phyloP scores from a whole-genome alignment of 768 basidiomycete genomes.

The Termitomyces sp. region DNA sequence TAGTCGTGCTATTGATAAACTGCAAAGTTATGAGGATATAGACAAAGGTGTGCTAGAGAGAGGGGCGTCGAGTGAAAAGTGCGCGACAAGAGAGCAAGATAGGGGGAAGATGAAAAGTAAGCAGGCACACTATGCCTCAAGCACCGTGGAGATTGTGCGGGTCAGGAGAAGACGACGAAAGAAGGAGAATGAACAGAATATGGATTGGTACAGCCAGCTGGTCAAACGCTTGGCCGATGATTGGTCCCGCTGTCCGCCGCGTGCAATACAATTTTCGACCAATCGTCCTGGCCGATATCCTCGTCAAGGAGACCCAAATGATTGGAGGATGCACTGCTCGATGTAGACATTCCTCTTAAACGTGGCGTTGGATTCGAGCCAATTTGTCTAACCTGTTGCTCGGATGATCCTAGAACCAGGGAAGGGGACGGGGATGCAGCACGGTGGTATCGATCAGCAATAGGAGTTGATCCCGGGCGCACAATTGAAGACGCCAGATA shows the following conservation, averaged over 20 bases:
- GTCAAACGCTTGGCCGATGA: background rate
- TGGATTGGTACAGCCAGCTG: background rate
- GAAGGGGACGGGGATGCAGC: conserved; percentile 14
- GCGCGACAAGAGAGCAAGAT: background rate
- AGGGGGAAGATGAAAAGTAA: background rate
- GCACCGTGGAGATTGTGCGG: background rate
- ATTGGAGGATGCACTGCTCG: conserved; percentile 35
- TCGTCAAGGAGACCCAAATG: conserved; percentile 42
- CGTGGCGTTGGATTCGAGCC: conserved; percentile 17
- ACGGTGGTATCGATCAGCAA: conserved; percentile 28
- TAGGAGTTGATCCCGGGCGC: conserved; percentile 26
- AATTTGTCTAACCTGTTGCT: no score
- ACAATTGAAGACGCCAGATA: conserved; percentile 5
- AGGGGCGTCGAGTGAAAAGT: background rate
- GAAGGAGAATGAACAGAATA: background rate
- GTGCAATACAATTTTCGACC: conserved; percentile 69
- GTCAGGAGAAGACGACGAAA: background rate
- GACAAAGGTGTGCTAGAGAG: conserved; percentile 1
- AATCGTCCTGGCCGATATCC: conserved; percentile 48
- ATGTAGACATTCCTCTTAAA: conserved; percentile 18
- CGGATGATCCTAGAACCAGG: conserved; percentile 13
- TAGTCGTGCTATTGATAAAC: conserved; percentile 1
- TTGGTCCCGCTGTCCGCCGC: conserved; percentile 46
- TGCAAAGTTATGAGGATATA: conserved; percentile 1
- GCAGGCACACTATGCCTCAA: conserved; percentile 1